These are phyloP conservation scores for Fusarium cyanostomum DNA, from an alignment of 2,329 filamentous ascomycete genomes.

Conservation along the genomic window DNA sequence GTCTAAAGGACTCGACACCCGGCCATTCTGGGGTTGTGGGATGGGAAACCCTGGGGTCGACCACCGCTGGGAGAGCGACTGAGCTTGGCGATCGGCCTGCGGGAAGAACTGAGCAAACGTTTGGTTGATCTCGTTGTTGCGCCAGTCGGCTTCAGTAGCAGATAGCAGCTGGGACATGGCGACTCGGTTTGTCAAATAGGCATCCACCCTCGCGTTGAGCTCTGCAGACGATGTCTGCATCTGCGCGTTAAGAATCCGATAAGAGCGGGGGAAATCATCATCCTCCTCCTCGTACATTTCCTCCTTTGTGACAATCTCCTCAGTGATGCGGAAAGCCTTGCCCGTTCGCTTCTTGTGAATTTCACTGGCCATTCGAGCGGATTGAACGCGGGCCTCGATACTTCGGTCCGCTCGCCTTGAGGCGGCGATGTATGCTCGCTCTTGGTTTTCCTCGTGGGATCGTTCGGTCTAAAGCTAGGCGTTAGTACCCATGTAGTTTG, in stretches of 20 bases:
- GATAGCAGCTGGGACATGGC: slow-evolving; percentile 55
- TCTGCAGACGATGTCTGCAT: slow-evolving; percentile 68
- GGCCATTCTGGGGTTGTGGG: slow-evolving; percentile 13
- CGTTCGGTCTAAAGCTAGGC: slow-evolving; percentile 67
- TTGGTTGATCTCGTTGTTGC: slow-evolving; percentile 58
- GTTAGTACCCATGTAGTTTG: slow-evolving; percentile 1
- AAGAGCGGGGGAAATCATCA: slow-evolving; percentile 76
- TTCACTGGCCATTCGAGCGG: slow-evolving; percentile 86
- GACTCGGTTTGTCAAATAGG: slow-evolving; percentile 54
- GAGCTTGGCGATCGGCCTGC: slow-evolving; percentile 44
- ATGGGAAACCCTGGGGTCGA: slow-evolving; percentile 30
- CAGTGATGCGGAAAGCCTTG: slow-evolving; percentile 80
- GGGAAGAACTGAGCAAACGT: slow-evolving; percentile 60
- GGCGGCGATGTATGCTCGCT: slow-evolving; percentile 90
- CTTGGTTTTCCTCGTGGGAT: slow-evolving; percentile 83
- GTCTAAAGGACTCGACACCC: slow-evolving; percentile 26
- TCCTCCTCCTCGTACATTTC: slow-evolving; percentile 98
- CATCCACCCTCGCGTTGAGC: slow-evolving; percentile 69
- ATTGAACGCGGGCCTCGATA: slow-evolving; percentile 87
- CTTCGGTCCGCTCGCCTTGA: slow-evolving; percentile 87
- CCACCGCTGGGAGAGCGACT: slow-evolving; percentile 39
- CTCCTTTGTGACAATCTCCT: slow-evolving; percentile 87
- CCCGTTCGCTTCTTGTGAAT: slow-evolving; percentile 91
- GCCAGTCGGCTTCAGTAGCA: slow-evolving; percentile 50
- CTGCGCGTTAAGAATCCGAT: slow-evolving; percentile 69